Base-by-base conservation (phyloP, 805 yeast species). In the Candida vaughaniae region DNA sequence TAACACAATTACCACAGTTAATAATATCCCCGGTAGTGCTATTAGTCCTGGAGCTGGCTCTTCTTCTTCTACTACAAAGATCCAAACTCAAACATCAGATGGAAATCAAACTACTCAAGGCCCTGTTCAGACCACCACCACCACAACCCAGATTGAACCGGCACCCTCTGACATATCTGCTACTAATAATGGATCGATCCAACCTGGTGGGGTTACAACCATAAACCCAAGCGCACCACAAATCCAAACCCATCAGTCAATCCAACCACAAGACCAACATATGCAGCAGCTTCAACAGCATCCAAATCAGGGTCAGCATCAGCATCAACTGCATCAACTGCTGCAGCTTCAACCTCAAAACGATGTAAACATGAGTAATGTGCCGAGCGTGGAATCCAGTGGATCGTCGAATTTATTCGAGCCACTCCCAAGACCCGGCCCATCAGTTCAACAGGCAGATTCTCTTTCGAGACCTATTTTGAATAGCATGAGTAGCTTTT, bases 351-450 rank as follows among this genome's bases (percentile, higher is more conserved):
- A n/a, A 31, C 7, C 28, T n/a, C 12, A 11, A 25, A 15, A 7
- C 12, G 12, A 12, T 6, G 18, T 15, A n/a, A 14, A 11, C n/a
- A n/a, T 7, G 27, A 22, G 28, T 15, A 29, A 19, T 20, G 16
- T 30, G n/a, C 40, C 41, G 6, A 41, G 43, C 25, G 39, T 45
- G 1, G 43, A 34, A 3, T 41, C 45, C 1, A 25, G 40, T 15
- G 17, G 36, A 6, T 45, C 48, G 2, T 39, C 39, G 5, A 36
- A 35, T 22, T n/a, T 22, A 22, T 35, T 42, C 7, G 46, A 42
- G 10, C 46, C 46, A 2, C 22, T 37, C 16, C 31, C 42, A 3
- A 19, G 42, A 16, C 32, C 34, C 19, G 31, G 25, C 14, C 25
- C 35, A 16, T 9, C 22, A 16, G 27, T 27, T 6, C 36, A 28